Evolutionary conservation across 164 flowering plant species (phyloP).

Genomic region (Nelumbo lutea): DNA sequence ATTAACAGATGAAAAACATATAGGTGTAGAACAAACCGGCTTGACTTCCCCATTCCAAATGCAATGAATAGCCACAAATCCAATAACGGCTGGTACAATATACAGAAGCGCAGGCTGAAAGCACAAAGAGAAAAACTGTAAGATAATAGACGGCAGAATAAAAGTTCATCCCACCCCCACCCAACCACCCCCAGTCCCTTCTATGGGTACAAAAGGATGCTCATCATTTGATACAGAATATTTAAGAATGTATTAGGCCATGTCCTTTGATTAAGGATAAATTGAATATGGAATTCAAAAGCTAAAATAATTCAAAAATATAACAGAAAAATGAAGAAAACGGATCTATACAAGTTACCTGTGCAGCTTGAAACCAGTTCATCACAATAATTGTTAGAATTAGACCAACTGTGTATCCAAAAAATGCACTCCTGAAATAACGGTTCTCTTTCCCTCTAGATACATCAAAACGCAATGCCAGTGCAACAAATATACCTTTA

Average conservation of each 20-base stretch:
- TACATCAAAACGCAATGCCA: conserved; percentile 95
- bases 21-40: conserved; percentile 50
- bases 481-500: conserved; percentile 93
- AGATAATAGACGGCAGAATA: background rate
- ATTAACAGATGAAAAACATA: background rate
- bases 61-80: conserved; percentile 78
- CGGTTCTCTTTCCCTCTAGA: conserved; percentile 80
- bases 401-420: conserved; percentile 74
- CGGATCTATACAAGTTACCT: conserved; percentile 36
- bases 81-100: conserved; percentile 91
- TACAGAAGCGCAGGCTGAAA: conserved; percentile 94
- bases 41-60: conserved; percentile 91
- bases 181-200: background rate
- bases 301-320: background rate
- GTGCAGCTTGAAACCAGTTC: conserved; percentile 99
- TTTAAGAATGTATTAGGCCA: background rate
- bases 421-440: conserved; percentile 89
- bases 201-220: background rate
- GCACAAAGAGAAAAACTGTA: background rate
- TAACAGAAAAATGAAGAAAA: background rate
- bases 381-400: conserved; percentile 82
- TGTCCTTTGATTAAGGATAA: background rate
- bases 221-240: background rate
- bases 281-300: background rate
- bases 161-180: background rate